Evolutionary conservation across 805 yeast genomes (phyloP).

Genomic region (Pichia ethanolica): DNA sequence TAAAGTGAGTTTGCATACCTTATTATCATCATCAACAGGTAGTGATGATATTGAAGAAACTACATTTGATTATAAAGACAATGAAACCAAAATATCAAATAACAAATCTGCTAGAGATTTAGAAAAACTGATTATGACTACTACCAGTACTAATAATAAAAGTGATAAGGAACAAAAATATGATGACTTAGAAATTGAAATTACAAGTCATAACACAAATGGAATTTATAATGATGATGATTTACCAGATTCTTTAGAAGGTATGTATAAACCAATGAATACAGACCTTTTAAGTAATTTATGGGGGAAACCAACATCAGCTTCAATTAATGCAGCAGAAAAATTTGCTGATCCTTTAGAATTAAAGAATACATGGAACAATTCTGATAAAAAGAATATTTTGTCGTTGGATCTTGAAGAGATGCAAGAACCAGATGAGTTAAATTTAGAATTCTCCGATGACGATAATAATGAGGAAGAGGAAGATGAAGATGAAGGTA

Average conservation of each 20-base stretch:
- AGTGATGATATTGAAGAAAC: constrained; percentile 6
- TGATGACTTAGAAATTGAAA: constrained; percentile 34
- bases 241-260: constrained; percentile 27
- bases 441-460: constrained; percentile 23
- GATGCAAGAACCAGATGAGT: constrained; percentile 9
- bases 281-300: constrained; percentile 24
- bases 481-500: constrained; percentile 15
- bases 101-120: not conserved
- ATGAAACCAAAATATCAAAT: not conserved
- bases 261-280: constrained; percentile 39
- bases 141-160: not conserved
- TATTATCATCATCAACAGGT: constrained; percentile 6
- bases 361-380: constrained; percentile 13
- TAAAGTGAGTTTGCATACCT: constrained; percentile 4
- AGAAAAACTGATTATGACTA: constrained; percentile 3
- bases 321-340: constrained; percentile 1
- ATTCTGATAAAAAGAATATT: not conserved
- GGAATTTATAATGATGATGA: constrained; percentile 4
- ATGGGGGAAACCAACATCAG: constrained; percentile 7
- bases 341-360: constrained; percentile 20
- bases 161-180: constrained; percentile 22
- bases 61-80: constrained; percentile 9
- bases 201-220: constrained; percentile 20
- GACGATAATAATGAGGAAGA: constrained; percentile 7
- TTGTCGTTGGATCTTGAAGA: not conserved